These are phyloP conservation scores for Chytriomyces confervae DNA, from an alignment of 192 early-diverging fungal species.

Conservation along the genomic window DNA sequence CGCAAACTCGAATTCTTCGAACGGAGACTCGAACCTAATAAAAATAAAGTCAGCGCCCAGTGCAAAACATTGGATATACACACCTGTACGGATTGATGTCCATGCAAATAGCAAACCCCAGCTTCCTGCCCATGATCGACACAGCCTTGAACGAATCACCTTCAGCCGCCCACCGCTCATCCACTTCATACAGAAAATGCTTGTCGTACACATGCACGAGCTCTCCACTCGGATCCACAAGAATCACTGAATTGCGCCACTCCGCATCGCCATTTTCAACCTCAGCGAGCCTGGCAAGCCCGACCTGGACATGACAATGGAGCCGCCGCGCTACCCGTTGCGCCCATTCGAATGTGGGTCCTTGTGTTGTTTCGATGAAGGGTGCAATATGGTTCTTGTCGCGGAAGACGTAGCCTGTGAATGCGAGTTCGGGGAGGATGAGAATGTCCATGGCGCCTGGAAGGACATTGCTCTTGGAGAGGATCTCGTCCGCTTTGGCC, in stretches of 20 bases:
- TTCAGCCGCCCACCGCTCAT: conserved; percentile 77
- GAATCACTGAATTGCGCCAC: conserved; percentile 66
- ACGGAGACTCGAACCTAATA: conserved; percentile 62
- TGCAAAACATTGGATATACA: not conserved
- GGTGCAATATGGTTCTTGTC: conserved; percentile 61
- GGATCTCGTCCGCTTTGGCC: conserved; percentile 38
- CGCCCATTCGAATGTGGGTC: conserved; percentile 68
- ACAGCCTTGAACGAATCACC: conserved; percentile 61
- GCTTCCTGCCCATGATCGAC: conserved; percentile 38
- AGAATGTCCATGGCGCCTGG: conserved; percentile 63
- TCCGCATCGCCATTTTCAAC: not conserved
- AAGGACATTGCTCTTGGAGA: conserved; percentile 23
- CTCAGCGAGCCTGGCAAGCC: conserved; percentile 64
- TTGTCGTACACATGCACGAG: conserved; percentile 73
- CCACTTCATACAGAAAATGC: conserved; percentile 68
- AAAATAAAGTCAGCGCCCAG: not conserved
- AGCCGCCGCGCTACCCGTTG: conserved; percentile 57
- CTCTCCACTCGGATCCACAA: conserved; percentile 54
- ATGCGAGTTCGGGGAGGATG: conserved; percentile 79
- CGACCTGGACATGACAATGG: conserved; percentile 64
- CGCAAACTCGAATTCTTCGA: conserved; percentile 73
- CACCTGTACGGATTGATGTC: conserved; percentile 75
- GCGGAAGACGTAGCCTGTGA: conserved; percentile 76
- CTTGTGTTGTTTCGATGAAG: conserved; percentile 60
- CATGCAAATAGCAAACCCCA: conserved; percentile 86